A percentile compares a stretch with the other conserved stretches of the same genome.
Conservation (phyloP, 139 green algal genomes). For the Micromonas commoda region DNA sequence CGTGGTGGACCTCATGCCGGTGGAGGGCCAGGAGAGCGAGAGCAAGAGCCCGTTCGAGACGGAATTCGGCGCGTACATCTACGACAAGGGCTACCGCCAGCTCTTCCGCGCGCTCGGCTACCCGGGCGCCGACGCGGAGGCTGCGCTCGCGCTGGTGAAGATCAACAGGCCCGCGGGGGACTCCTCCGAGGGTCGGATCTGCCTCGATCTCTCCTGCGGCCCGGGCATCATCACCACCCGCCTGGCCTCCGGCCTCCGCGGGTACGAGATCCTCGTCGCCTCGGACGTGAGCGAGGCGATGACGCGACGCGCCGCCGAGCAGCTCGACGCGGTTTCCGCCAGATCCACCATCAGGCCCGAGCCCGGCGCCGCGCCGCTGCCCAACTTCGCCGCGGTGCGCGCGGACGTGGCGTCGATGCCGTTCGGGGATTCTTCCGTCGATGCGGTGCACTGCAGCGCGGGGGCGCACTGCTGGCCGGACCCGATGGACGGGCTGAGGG, state of each 20-base stretch:
- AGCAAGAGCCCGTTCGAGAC: background rate
- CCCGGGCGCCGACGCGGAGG: background rate
- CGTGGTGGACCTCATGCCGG: background rate
- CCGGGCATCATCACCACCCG: background rate
- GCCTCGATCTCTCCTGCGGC: slow-evolving; percentile 6
- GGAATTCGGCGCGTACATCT: background rate
- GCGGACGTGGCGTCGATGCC: slow-evolving; percentile 81
- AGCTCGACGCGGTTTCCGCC: background rate
- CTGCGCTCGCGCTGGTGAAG: background rate
- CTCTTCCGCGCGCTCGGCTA: slow-evolving; percentile 11
- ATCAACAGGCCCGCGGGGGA: background rate
- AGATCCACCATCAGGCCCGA: background rate
- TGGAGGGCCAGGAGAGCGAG: background rate
- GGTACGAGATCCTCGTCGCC: background rate
- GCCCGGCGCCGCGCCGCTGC: background rate
- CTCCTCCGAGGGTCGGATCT: background rate
- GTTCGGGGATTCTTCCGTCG: slow-evolving; percentile 70
- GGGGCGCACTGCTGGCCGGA: slow-evolving; percentile 95
- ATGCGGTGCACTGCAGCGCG: slow-evolving; percentile 83
- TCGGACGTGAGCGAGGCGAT: background rate
- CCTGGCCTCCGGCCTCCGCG: background rate
- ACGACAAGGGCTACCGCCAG: slow-evolving; percentile 10
- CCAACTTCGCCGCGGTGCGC: slow-evolving; percentile 57
- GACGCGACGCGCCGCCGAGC: background rate
- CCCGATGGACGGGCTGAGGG: slow-evolving; percentile 62